Evolutionary conservation across 176 grass and related monocot genomes (phyloP).

Genomic region (Tillandsia leiboldiana): DNA sequence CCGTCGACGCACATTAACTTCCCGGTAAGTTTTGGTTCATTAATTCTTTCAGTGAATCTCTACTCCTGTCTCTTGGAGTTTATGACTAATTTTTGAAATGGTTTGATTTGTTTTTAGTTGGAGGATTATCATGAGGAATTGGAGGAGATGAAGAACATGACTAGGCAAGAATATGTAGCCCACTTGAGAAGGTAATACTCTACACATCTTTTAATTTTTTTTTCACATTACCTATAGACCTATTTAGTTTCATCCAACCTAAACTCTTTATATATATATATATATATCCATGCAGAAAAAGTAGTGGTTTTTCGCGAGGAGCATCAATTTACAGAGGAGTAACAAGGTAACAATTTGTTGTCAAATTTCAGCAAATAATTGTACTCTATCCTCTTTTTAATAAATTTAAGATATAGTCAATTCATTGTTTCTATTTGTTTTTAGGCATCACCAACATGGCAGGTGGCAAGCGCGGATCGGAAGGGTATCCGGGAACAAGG

Average conservation of each 20-base stretch:
- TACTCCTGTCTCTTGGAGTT: background rate
- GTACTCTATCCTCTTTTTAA: background rate
- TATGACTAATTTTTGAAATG: background rate
- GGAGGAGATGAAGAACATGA: conserved; percentile 73
- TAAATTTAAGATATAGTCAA: background rate
- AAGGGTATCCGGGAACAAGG: conserved; percentile 81
- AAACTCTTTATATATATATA: background rate
- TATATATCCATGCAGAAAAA: conserved; percentile 34
- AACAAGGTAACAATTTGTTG: conserved; percentile 31
- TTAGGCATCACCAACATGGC: conserved; percentile 74
- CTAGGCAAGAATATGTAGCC: conserved; percentile 58
- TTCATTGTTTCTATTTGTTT: background rate
- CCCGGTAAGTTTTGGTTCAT: conserved; percentile 24
- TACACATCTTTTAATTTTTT: background rate
- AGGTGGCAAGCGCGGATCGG: conserved; percentile 80
- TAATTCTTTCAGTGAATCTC: background rate
- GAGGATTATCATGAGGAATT: conserved; percentile 64
- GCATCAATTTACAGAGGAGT: conserved; percentile 75
- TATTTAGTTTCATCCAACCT: background rate
- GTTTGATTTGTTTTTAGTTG: conserved; percentile 20
- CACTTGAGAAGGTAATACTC: conserved; percentile 54
- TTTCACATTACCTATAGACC: background rate
- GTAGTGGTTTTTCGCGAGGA: conserved; percentile 67
- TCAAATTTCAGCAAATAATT: background rate
- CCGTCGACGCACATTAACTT: conserved; percentile 54